Conservation (phyloP, 805 yeast genomes). For the Cyberlindnera veronae region DNA sequence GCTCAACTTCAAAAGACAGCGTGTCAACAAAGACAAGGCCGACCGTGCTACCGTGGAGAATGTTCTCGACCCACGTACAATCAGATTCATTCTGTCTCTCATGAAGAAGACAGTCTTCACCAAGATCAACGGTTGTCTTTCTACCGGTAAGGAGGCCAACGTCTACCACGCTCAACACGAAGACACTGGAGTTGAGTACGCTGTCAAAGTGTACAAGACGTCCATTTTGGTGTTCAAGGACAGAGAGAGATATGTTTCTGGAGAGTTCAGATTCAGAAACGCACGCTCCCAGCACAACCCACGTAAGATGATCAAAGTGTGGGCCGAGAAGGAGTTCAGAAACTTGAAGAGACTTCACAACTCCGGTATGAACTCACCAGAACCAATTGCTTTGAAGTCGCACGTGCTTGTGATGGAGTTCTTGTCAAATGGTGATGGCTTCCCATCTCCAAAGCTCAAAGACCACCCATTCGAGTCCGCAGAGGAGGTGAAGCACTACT, state of each 20-base stretch:
- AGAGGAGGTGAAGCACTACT: conserved; percentile 63
- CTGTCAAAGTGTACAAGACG: conserved; percentile 93
- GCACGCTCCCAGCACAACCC: conserved; percentile 87
- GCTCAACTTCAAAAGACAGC: conserved; percentile 50
- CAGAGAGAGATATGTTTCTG: conserved; percentile 92
- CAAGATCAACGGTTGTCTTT: conserved; percentile 86
- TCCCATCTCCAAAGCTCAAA: conserved; percentile 85
- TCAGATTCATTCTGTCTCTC: conserved; percentile 75
- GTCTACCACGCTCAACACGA: conserved; percentile 75
- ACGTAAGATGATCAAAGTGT: conserved; percentile 92
- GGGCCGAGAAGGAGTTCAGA: conserved; percentile 98
- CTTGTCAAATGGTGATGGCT: conserved; percentile 69
- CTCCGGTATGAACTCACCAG: conserved; percentile 88
- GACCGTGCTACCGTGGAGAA: conserved; percentile 97
- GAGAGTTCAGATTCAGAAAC: conserved; percentile 89
- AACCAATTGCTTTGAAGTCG: conserved; percentile 81
- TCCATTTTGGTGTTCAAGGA: conserved; percentile 96
- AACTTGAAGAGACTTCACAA: conserved; percentile 78
- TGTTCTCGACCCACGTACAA: conserved; percentile 92
- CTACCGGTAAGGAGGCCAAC: conserved; percentile 99
- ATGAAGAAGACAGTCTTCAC: conserved; percentile 81
- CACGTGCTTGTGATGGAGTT: conserved; percentile 96
- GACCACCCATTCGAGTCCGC: conserved; percentile 74
- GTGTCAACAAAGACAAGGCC: conserved; percentile 73
- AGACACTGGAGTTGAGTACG: conserved; percentile 53